Conservation (phyloP, 179 eudicot species). For the Silene vulgaris region DNA sequence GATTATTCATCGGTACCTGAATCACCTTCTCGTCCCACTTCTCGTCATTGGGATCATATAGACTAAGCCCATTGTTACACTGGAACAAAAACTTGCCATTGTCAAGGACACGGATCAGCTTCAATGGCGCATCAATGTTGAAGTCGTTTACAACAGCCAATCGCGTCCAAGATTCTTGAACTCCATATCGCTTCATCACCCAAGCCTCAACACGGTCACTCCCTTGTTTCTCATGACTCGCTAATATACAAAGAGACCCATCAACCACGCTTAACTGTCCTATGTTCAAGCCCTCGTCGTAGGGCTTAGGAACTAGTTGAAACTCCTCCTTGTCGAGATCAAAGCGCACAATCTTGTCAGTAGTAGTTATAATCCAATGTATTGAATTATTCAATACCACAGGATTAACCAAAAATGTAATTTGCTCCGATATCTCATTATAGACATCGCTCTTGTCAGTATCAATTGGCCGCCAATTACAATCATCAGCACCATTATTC, state of each 20-base stretch:
- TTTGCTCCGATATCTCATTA: not conserved
- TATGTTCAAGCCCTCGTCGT: not conserved
- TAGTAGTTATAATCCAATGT: not conserved
- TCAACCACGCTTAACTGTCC: slow-evolving; percentile 11
- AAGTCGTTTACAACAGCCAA: not conserved
- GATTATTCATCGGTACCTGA: not conserved
- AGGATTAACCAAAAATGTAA: not conserved
- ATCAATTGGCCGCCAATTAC: not conserved
- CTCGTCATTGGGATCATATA: not conserved
- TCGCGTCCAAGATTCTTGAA: slow-evolving; percentile 3
- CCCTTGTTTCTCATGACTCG: not conserved
- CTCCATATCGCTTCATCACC: slow-evolving; percentile 5
- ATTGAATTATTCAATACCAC: not conserved
- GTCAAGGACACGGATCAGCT: not conserved
- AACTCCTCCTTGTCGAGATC: slow-evolving; percentile 11
- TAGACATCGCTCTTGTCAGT: not conserved
- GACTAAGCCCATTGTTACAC: not conserved
- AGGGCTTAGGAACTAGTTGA: not conserved
- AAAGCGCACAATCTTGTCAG: not conserved
- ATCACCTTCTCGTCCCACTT: slow-evolving; percentile 10
- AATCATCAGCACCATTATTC: not conserved
- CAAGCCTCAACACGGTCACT: slow-evolving; percentile 7
- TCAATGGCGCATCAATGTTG: not conserved
- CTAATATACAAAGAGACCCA: not conserved
- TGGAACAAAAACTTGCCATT: slow-evolving; percentile 12